Conservation (phyloP, 2,329 filamentous ascomycete genomes). For the Colletotrichum sp. region DNA sequence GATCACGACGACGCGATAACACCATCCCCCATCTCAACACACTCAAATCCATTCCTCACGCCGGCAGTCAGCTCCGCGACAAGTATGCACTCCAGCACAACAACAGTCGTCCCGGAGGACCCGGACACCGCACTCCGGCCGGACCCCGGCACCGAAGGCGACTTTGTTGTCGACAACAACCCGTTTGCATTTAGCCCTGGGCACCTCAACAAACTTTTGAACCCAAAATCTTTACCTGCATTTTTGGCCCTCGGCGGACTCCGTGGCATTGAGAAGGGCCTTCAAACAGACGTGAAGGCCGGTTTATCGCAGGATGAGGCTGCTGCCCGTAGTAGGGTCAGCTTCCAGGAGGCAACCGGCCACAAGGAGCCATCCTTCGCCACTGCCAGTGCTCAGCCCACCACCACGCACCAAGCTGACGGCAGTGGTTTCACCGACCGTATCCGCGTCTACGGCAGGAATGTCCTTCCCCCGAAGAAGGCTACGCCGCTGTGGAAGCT, state of each 20-base stretch:
- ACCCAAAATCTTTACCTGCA: slow-evolving; percentile 74
- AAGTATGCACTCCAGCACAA: slow-evolving; percentile 20
- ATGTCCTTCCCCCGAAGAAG: slow-evolving; percentile 68
- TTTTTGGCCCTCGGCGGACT: slow-evolving; percentile 76
- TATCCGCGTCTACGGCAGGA: slow-evolving; percentile 62
- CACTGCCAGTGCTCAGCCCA: background rate
- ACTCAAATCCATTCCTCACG: slow-evolving; percentile 30
- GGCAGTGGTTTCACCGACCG: slow-evolving; percentile 48
- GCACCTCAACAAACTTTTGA: slow-evolving; percentile 75
- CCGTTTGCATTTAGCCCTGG: slow-evolving; percentile 77
- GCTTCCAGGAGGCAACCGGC: slow-evolving; percentile 69
- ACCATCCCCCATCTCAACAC: slow-evolving; percentile 20
- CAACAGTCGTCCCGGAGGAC: slow-evolving; percentile 23
- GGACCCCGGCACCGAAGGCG: slow-evolving; percentile 72
- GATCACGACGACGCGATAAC: slow-evolving; percentile 21
- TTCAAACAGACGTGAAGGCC: slow-evolving; percentile 66
- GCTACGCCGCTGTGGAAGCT: slow-evolving; percentile 64
- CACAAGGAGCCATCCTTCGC: slow-evolving; percentile 11
- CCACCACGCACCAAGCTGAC: background rate
- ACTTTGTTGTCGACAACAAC: slow-evolving; percentile 77
- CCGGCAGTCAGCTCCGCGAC: slow-evolving; percentile 23
- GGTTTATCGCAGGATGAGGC: slow-evolving; percentile 75
- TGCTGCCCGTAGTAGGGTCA: slow-evolving; percentile 63
- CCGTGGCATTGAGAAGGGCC: slow-evolving; percentile 70
- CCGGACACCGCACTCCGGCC: slow-evolving; percentile 63